Evolutionary conservation across 2,329 filamentous ascomycete species (phyloP), one percentile per base, ranked within the genome.

Genomic region (Ophiocordyceps camponoti-rufipedis): DNA sequence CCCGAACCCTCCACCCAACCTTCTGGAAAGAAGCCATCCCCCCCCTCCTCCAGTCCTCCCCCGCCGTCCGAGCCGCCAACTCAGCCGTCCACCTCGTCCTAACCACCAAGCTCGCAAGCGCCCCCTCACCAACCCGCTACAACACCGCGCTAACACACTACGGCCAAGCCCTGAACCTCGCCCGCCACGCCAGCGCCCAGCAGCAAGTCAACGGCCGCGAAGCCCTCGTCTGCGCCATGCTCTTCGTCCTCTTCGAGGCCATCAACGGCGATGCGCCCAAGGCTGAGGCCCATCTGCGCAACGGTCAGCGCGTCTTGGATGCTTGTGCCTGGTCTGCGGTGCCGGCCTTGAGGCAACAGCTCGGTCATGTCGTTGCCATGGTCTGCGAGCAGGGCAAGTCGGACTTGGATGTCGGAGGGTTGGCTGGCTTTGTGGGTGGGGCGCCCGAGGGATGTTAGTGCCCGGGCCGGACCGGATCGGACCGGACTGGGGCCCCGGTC

Each of bases 211-310:
- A 51, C 28, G 48, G 58, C 2, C 51, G 51, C 11, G 53, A 57
- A 3, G 58, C 60, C 2, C 55, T 63, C 10, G 44, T 64, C 3
- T 59, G 60, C 46, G 63, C 57, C 45, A 53, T 65, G 43, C 56
- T 65, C 40, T 64, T 64, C 49, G 55, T 59, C 45, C 55, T 61
- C 44, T 63, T 65, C 44, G 62, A 64, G 45, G 54, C 56, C 2
- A 46, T 63, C 38, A 62, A 66, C 47, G 60, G 58, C 19, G 63
- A 65, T 47, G 50, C 52, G 10, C 51, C 53, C 18, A 57, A 56
- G 1, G 62, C 62, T 0, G 52, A 62, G 13, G 50, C 55, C 8
- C 64, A 66, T 48, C 53, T 64, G 42, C 55, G 53, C 42, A 60
- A 58, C 45, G 64, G 63, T 1, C 57, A 62, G 46, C 55, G 53